Conservation (phyloP, 1,139 yeast species). For the Scheffersomyces insectosa region DNA sequence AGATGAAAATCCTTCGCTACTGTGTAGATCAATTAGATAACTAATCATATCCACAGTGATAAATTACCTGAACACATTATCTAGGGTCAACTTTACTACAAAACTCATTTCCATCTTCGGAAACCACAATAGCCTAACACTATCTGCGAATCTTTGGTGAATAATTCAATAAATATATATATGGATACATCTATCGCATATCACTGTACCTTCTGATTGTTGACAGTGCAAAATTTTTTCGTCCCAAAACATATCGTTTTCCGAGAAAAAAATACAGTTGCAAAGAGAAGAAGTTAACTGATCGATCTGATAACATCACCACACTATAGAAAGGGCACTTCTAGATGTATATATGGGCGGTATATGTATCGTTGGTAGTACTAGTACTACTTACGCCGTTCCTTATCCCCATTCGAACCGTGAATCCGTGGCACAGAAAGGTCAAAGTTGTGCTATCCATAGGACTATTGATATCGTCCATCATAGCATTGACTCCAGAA, state of each 20-base stretch:
- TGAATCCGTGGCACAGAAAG: background rate
- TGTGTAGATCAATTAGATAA: too few relatives aligned
- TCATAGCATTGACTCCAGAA: constrained; percentile 32
- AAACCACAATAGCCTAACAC: too few relatives aligned
- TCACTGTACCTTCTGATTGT: too few relatives aligned
- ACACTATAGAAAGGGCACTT: background rate
- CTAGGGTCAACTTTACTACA: too few relatives aligned
- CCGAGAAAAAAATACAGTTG: background rate
- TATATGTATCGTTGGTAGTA: background rate
- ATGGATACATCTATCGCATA: too few relatives aligned
- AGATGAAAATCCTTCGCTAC: too few relatives aligned
- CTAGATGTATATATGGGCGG: constrained; percentile 1
- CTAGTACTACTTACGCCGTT: background rate
- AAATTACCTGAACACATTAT: too few relatives aligned
- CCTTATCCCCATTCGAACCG: background rate
- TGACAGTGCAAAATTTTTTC: background rate
- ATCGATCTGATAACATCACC: background rate
- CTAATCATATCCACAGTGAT: too few relatives aligned
- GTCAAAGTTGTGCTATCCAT: constrained; percentile 9
- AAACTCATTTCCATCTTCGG: too few relatives aligned
- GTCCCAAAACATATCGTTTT: constrained; percentile 1
- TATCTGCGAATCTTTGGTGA: too few relatives aligned
- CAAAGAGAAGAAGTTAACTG: background rate
- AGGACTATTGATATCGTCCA: constrained; percentile 19
- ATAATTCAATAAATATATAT: too few relatives aligned